Conservation (phyloP, 495 filamentous ascomycete genomes). For the Viridothelium virens region DNA sequence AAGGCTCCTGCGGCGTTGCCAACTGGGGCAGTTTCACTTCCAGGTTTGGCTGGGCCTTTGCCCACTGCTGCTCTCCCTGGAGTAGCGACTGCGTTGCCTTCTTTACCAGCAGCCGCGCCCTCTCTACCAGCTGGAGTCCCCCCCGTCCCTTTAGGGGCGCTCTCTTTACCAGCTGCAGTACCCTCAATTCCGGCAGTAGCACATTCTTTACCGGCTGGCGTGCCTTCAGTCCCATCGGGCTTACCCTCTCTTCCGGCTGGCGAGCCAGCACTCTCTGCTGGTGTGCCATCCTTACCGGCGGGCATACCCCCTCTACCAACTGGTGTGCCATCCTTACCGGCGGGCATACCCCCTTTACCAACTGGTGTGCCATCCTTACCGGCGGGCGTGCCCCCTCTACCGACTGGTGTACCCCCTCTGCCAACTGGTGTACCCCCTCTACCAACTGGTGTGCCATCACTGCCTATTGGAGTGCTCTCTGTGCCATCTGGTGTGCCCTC, state of each 20-base stretch:
- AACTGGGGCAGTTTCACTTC: background rate
- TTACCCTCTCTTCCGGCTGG: background rate
- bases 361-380: background rate
- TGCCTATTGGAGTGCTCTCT: background rate
- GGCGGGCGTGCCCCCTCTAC: background rate
- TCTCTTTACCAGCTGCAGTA: background rate
- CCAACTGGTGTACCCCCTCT: background rate
- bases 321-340: background rate
- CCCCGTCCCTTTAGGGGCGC: background rate
- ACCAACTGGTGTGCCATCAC: background rate
- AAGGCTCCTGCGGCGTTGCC: background rate
- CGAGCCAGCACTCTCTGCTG: background rate
- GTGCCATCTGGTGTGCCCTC: background rate
- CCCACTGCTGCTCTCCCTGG: background rate
- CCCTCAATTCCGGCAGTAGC: background rate
- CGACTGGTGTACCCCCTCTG: background rate
- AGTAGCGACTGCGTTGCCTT: background rate
- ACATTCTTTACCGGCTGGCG: background rate
- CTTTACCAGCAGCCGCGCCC: background rate
- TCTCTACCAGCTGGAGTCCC: background rate
- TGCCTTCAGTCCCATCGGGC: background rate
- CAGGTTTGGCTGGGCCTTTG: background rate
- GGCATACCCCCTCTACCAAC: background rate
- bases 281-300: background rate
- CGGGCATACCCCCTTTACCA: background rate